These are phyloP conservation scores for Starmerella scarabaei DNA, from an alignment of 805 yeast genomes.

Conservation along the genomic window DNA sequence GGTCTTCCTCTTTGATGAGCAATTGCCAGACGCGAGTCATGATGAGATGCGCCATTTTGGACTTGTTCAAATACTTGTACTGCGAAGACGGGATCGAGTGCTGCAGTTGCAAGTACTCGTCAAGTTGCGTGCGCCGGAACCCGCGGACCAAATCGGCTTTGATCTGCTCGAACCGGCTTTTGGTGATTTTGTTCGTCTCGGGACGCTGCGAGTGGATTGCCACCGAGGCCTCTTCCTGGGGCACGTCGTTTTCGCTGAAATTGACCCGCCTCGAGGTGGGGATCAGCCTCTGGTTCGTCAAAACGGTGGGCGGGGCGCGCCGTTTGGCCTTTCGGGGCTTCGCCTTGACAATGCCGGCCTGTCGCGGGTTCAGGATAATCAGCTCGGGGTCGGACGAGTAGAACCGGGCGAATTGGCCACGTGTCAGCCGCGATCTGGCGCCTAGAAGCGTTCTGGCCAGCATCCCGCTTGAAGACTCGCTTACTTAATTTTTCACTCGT, in stretches of 20 bases:
- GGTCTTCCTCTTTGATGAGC: conserved; percentile 15
- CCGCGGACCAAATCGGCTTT: conserved; percentile 20
- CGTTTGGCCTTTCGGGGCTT: conserved; percentile 2
- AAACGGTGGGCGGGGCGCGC: not conserved
- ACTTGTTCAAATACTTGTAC: conserved; percentile 10
- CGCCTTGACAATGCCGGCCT: conserved; percentile 10
- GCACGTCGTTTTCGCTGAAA: not conserved
- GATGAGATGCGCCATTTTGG: conserved; percentile 24
- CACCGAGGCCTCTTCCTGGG: not conserved
- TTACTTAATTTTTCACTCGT: not conserved
- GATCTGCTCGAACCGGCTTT: conserved; percentile 17
- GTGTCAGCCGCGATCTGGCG: not conserved
- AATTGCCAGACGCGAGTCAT: conserved; percentile 30
- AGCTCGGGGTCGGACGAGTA: conserved; percentile 1
- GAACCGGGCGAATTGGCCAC: not conserved
- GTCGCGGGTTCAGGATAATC: conserved; percentile 12
- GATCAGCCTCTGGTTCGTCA: too few species aligned
- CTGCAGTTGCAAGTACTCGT: conserved; percentile 7
- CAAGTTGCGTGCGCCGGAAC: conserved; percentile 23
- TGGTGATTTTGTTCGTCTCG: conserved; percentile 6
- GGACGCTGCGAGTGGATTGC: conserved; percentile 15
- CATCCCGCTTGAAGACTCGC: not conserved
- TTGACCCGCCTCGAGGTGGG: too few species aligned
- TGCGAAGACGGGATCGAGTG: not conserved
- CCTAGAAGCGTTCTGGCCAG: not conserved